phyloP scores from a whole-genome alignment of 1,139 yeast genomes.

The Groenewaldozyma sp. region DNA sequence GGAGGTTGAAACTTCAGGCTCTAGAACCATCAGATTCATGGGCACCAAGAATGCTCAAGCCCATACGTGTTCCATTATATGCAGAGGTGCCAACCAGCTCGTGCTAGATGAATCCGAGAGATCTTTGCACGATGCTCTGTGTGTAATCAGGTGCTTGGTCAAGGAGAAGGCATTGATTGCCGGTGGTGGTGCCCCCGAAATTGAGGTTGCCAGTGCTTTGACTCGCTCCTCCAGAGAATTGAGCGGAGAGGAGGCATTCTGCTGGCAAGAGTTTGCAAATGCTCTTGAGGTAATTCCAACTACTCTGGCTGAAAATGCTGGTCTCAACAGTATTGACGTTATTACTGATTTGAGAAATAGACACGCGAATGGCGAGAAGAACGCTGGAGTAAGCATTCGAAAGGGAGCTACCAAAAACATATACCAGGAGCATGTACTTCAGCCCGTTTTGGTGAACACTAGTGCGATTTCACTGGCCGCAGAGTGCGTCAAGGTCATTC shows the following conservation, averaged over 20 bases:
- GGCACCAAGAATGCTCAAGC: slow-evolving; percentile 52
- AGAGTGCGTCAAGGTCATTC: slow-evolving; percentile 89
- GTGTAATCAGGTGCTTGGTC: slow-evolving; percentile 92
- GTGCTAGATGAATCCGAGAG: slow-evolving; percentile 94
- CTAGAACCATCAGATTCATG: slow-evolving; percentile 84
- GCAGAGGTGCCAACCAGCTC: slow-evolving; percentile 89
- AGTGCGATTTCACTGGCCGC: slow-evolving; percentile 92
- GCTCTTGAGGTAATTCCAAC: slow-evolving; percentile 96
- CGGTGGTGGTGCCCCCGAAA: slow-evolving; percentile 99
- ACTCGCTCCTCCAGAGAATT: slow-evolving; percentile 67
- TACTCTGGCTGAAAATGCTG: slow-evolving; percentile 96
- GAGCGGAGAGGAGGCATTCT: slow-evolving; percentile 88
- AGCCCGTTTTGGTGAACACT: slow-evolving; percentile 90
- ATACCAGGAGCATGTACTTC: slow-evolving; percentile 87
- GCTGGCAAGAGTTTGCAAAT: slow-evolving; percentile 91
- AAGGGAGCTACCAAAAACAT: slow-evolving; percentile 91
- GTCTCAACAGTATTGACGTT: slow-evolving; percentile 86
- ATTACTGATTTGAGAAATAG: slow-evolving; percentile 90
- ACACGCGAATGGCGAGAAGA: slow-evolving; percentile 83
- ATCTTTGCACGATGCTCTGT: slow-evolving; percentile 91
- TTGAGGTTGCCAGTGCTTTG: slow-evolving; percentile 79
- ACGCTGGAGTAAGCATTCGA: slow-evolving; percentile 94
- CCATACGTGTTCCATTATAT: slow-evolving; percentile 81
- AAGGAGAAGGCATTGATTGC: slow-evolving; percentile 92
- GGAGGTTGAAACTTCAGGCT: slow-evolving; percentile 86